phyloP scores from a whole-genome alignment of 495 filamentous ascomycete genomes.

The Aspergillus cristatus region DNA sequence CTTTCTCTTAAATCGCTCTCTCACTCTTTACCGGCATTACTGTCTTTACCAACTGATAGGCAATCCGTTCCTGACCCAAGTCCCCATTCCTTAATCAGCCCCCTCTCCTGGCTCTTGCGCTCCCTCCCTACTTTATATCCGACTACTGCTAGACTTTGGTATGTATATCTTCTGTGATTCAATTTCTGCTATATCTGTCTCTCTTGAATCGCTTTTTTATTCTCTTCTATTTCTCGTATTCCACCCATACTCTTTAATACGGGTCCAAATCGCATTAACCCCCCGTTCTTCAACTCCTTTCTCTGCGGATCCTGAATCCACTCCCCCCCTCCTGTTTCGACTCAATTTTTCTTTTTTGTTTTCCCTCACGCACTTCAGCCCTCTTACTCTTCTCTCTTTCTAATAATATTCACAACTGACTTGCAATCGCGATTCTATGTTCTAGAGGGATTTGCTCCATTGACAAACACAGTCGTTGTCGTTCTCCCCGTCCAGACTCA shows the following conservation, averaged over 20 bases:
- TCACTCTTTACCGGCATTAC: no score
- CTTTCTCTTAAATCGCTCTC: no score
- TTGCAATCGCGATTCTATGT: no score
- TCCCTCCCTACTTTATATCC: not conserved
- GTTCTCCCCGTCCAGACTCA: no score
- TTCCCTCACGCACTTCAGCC: not conserved
- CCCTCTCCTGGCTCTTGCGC: not conserved
- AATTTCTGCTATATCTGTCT: no score
- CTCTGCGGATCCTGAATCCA: not conserved
- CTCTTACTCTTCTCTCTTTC: conserved; percentile 1
- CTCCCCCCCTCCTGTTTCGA: conserved; percentile 1
- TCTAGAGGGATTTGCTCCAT: no score
- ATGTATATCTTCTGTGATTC: no score
- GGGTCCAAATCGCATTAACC: no score
- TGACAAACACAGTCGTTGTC: not conserved
- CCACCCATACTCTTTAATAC: not conserved
- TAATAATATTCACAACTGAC: not conserved
- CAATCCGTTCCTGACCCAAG: no score
- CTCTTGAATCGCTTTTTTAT: not conserved
- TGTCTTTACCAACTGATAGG: no score
- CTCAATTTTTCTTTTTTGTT: conserved; percentile 1
- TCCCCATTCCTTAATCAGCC: not conserved
- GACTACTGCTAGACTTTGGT: no score
- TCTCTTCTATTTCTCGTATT: not conserved
- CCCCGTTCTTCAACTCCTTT: no score